These are phyloP conservation scores for Aspergillus baeticus DNA, from an alignment of 495 filamentous ascomycete species.

Conservation along the genomic window DNA sequence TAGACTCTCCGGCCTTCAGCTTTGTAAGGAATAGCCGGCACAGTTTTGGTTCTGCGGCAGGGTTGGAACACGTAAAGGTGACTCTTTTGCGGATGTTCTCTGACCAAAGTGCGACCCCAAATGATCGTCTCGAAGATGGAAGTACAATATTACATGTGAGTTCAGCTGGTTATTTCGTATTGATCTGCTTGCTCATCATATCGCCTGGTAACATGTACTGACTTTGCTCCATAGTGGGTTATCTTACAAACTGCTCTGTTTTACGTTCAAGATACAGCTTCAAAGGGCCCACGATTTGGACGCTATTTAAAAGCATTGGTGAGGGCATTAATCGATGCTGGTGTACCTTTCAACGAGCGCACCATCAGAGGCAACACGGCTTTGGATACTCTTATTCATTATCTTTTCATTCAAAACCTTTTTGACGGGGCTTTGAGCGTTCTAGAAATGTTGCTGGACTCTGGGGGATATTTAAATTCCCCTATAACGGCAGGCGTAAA, in stretches of 20 bases:
- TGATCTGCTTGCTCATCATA: background rate
- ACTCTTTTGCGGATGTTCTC: background rate
- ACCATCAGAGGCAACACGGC: background rate
- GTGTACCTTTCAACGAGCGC: background rate
- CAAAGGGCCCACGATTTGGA: too few relatives aligned
- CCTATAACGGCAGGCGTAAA: too few relatives aligned
- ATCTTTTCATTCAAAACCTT: background rate
- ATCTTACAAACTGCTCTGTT: too few relatives aligned
- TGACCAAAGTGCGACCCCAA: background rate
- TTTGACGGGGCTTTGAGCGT: too few relatives aligned
- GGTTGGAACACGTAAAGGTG: background rate
- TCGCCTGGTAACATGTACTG: background rate
- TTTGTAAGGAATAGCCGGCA: background rate
- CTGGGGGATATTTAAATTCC: too few relatives aligned
- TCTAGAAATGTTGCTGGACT: too few relatives aligned
- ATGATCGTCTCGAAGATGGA: background rate
- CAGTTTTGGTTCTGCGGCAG: background rate
- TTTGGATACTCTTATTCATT: background rate
- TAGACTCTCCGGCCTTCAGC: background rate
- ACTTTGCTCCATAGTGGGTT: too few relatives aligned
- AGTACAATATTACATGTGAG: conserved; percentile 5
- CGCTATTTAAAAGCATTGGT: background rate
- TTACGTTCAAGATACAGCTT: too few relatives aligned
- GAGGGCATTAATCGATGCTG: background rate
- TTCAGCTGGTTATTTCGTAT: background rate